Evolutionary conservation across 2,329 filamentous ascomycete genomes (phyloP), one percentile per base, ranked within the genome.

Genomic region (Fusarium transvaalense): DNA sequence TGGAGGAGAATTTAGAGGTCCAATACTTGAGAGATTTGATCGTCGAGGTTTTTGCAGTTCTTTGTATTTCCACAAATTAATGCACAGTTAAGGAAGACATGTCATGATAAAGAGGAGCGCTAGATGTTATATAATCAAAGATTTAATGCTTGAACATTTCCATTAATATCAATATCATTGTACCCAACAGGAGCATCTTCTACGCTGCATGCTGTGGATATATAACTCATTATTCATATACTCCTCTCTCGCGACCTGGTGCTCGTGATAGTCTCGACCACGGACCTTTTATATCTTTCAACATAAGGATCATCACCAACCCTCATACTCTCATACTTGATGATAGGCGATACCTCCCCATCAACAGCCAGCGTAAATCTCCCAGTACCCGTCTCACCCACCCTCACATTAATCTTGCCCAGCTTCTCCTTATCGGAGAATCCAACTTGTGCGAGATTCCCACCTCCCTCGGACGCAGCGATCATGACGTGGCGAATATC

Each of bases 401-500:
- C 53, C 4, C 45, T 62, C 5, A 62, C 38, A 2, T 25, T 35
- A 17, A 62, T 62, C 25, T 47, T 51, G 1, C 61, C 61, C 6
- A 64, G 29, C 17, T 56, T 62, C 1, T 62, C 51, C 3, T 12
- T 56, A 6, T 62, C 51, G 2, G 51, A 46, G 10, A 56, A 64
- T n/a, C 61, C 61, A 0, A 25, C 51, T 5, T 45, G 46, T 7
- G 34, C 61, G 14, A 64, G 51, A 2, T 2, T 46, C 3, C 19
- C 35, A 7, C 61, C 57, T 2, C 61, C 61, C 4, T 64, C 61
- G 19, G 61, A 64, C 39, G 61, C 61, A 4, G 61, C 61, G 10
- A 64, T 56, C 61, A 64, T 62, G 8, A 64, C 57, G 37, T 64
- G 61, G 17, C 61, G 61, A 31, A 64, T 62, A 35, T 64, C 61